Conservation (phyloP, 805 yeast species). For the Vanderwaltozyma verrucispora region DNA sequence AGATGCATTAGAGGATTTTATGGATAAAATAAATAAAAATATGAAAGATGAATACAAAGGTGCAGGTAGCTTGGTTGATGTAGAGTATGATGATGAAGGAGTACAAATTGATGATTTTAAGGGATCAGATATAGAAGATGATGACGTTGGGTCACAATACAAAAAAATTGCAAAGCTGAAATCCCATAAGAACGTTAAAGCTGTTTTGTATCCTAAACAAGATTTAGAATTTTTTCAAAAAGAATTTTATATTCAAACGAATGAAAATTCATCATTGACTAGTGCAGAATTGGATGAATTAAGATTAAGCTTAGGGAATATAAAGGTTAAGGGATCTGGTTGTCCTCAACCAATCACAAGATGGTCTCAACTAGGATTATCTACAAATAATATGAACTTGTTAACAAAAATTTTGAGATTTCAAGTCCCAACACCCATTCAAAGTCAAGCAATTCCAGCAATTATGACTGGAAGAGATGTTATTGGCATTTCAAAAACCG, state of each 20-base stretch:
- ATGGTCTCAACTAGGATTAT: slow-evolving; percentile 79
- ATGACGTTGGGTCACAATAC: slow-evolving; percentile 29
- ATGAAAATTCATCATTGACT: slow-evolving; percentile 38
- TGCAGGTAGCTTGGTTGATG: slow-evolving; percentile 14
- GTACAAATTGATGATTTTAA: slow-evolving; percentile 22
- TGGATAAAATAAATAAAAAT: slow-evolving; percentile 21
- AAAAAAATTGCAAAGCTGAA: slow-evolving; percentile 31
- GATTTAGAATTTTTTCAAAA: slow-evolving; percentile 47
- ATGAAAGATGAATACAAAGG: slow-evolving; percentile 1
- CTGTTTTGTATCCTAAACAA: slow-evolving; percentile 19
- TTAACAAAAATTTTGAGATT: slow-evolving; percentile 43
- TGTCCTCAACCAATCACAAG: slow-evolving; percentile 56
- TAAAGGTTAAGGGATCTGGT: slow-evolving; percentile 48
- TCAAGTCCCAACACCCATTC: slow-evolving; percentile 72
- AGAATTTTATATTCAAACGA: slow-evolving; percentile 47
- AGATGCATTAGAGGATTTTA: slow-evolving; percentile 40
- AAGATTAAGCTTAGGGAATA: slow-evolving; percentile 49
- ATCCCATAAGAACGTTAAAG: slow-evolving; percentile 29
- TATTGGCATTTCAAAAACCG: slow-evolving; percentile 92
- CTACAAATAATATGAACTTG: slow-evolving; percentile 43
- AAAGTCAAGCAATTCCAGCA: slow-evolving; percentile 82
- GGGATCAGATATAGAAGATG: slow-evolving; percentile 5
- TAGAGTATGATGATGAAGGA: slow-evolving; percentile 8
- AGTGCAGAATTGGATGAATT: slow-evolving; percentile 46
- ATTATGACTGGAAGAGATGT: slow-evolving; percentile 85